A percentile compares a stretch with the other conserved stretches of the same genome.
Conservation (phyloP, 768 basidiomycete genomes). For the Leccinellum rugosiceps region DNA sequence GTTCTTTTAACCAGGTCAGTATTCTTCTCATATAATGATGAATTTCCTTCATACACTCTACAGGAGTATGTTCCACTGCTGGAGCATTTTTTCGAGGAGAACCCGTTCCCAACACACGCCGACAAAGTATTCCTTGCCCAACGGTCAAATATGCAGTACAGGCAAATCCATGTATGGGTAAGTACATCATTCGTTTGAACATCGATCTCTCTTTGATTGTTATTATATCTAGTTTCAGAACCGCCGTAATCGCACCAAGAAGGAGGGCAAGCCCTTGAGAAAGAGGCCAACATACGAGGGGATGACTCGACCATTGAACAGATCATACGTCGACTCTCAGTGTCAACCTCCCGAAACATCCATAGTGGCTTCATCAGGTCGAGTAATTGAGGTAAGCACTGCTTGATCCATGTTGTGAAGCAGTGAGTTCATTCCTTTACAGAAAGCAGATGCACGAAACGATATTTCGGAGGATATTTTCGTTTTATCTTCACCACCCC, state of each 20-base stretch:
- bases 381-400: background rate
- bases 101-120: slow-evolving; percentile 8
- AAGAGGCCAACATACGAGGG: background rate
- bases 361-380: background rate
- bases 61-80: slow-evolving; percentile 9
- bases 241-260: slow-evolving; percentile 10
- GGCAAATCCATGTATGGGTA: slow-evolving; percentile 21
- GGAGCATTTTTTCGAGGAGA: slow-evolving; percentile 13
- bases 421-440: background rate
- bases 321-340: background rate
- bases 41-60: too few relatives aligned
- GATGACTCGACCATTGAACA: background rate
- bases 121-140: slow-evolving; percentile 13
- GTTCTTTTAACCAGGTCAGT: slow-evolving; percentile 6
- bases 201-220: too few relatives aligned
- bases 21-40: too few relatives aligned
- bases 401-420: background rate
- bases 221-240: too few relatives aligned
- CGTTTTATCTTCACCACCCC: slow-evolving; percentile 2
- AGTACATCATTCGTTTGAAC: too few relatives aligned
- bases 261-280: background rate
- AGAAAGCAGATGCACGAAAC: background rate
- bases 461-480: background rate
- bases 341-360: background rate
- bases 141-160: slow-evolving; percentile 8